phyloP scores from a whole-genome alignment of 345 rosid species.

The Citrus hindsii region DNA sequence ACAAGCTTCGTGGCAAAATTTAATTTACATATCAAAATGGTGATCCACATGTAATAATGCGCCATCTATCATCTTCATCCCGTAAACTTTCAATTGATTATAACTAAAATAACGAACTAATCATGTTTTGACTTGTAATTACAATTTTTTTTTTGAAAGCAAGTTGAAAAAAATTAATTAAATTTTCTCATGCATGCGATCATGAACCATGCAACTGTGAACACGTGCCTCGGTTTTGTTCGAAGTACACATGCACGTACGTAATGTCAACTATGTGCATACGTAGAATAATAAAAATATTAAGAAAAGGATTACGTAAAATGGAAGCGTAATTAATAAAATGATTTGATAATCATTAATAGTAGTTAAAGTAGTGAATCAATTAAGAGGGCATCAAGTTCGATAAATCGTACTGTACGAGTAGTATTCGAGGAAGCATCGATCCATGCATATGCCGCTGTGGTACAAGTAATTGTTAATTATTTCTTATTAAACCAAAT shows the following conservation, averaged over 20 bases:
- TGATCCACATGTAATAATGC: not conserved
- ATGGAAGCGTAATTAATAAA: not conserved
- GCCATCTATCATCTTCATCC: constrained; percentile 9
- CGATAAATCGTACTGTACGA: constrained; percentile 4
- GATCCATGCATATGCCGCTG: not conserved
- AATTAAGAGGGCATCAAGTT: constrained; percentile 11
- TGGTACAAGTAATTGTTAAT: not conserved
- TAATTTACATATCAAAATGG: not conserved
- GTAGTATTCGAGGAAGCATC: constrained; percentile 12
- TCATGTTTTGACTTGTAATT: not conserved
- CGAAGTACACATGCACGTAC: constrained; percentile 38
- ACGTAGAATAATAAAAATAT: not conserved
- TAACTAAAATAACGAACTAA: not conserved
- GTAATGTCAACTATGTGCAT: not conserved
- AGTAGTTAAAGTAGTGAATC: not conserved
- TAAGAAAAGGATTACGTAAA: not conserved
- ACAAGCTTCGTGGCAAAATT: too few species aligned
- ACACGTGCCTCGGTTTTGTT: constrained; percentile 21
- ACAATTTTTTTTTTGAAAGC: not conserved
- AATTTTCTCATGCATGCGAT: not conserved
- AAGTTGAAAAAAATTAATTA: not conserved
- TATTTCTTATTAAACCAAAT: not conserved
- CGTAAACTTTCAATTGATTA: not conserved
- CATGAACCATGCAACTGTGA: constrained; percentile 1
- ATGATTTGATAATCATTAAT: not conserved